phyloP scores from a whole-genome alignment of 2,329 filamentous ascomycete genomes.

The Cladophialophora immunda region DNA sequence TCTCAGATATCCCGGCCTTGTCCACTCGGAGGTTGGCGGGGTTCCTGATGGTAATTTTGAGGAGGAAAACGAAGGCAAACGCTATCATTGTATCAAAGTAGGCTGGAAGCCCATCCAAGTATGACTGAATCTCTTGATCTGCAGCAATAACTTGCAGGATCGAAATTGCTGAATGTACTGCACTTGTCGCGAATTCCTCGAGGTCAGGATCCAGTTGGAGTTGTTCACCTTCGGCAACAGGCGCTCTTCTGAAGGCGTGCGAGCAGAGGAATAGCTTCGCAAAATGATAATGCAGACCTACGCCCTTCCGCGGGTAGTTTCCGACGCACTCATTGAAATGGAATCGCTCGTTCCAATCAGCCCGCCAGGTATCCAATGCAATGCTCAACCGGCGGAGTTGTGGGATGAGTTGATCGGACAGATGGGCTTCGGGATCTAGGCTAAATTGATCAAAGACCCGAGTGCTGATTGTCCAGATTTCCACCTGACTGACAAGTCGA shows the following conservation, averaged over 20 bases:
- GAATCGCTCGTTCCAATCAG: slow-evolving; percentile 58
- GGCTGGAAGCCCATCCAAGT: slow-evolving; percentile 57
- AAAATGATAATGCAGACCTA: slow-evolving; percentile 62
- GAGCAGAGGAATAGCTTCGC: slow-evolving; percentile 62
- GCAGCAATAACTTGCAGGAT: slow-evolving; percentile 57
- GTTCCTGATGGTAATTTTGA: slow-evolving; percentile 54
- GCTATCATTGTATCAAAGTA: slow-evolving; percentile 56
- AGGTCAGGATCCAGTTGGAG: slow-evolving; percentile 48
- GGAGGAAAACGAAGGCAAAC: slow-evolving; percentile 54
- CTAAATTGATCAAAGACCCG: slow-evolving; percentile 65
- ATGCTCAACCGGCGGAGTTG: slow-evolving; percentile 52
- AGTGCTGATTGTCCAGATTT: slow-evolving; percentile 66
- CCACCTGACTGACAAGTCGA: slow-evolving; percentile 66
- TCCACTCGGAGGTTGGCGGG: slow-evolving; percentile 41
- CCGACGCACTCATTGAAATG: slow-evolving; percentile 57
- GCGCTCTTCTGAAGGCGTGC: slow-evolving; percentile 48
- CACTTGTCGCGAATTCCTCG: slow-evolving; percentile 56
- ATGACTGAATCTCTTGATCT: slow-evolving; percentile 58
- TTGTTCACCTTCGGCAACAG: slow-evolving; percentile 44
- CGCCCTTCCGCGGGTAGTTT: slow-evolving; percentile 60
- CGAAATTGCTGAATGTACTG: slow-evolving; percentile 57
- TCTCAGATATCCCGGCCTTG: slow-evolving; percentile 41
- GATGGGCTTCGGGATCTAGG: slow-evolving; percentile 61
- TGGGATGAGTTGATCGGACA: slow-evolving; percentile 60
- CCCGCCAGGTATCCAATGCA: slow-evolving; percentile 60